Percentiles rank a stretch among this genome's conserved stretches.
These are phyloP conservation scores for Aureobasidium sp. DNA, from an alignment of 2,329 filamentous ascomycete species.

Conservation along the genomic window DNA sequence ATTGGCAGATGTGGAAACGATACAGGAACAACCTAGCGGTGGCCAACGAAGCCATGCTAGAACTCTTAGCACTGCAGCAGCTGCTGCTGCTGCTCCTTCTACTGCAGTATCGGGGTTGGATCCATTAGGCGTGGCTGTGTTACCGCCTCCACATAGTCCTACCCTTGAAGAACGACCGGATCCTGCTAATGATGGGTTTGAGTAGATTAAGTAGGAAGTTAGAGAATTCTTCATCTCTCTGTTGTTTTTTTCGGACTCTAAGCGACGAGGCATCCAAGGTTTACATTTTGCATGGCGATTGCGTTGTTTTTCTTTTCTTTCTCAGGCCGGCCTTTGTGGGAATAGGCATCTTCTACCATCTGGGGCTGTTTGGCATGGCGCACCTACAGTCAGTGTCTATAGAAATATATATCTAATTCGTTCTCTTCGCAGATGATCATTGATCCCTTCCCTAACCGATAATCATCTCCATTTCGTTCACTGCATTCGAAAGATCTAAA, in stretches of 20 bases:
- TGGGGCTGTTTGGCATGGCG: too few relatives aligned
- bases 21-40: slow-evolving; percentile 22
- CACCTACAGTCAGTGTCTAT: too few relatives aligned
- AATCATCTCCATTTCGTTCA: too few relatives aligned
- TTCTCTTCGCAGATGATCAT: too few relatives aligned
- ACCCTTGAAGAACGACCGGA: background rate
- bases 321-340: too few relatives aligned
- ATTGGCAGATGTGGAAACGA: slow-evolving; percentile 19
- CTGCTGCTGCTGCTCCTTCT: background rate
- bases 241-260: background rate
- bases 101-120: slow-evolving; percentile 17
- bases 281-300: too few relatives aligned
- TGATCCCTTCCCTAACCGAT: too few relatives aligned
- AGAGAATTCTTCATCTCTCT: background rate
- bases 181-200: slow-evolving; percentile 8
- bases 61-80: slow-evolving; percentile 29
- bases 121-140: slow-evolving; percentile 23
- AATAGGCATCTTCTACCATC: too few relatives aligned
- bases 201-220: background rate
- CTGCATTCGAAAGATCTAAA: too few relatives aligned
- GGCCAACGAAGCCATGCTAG: slow-evolving; percentile 30
- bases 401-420: too few relatives aligned
- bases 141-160: slow-evolving; percentile 3
- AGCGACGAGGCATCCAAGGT: too few relatives aligned
- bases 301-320: too few relatives aligned